Conservation (phyloP, 768 basidiomycete species). For the Trametes maxima region DNA sequence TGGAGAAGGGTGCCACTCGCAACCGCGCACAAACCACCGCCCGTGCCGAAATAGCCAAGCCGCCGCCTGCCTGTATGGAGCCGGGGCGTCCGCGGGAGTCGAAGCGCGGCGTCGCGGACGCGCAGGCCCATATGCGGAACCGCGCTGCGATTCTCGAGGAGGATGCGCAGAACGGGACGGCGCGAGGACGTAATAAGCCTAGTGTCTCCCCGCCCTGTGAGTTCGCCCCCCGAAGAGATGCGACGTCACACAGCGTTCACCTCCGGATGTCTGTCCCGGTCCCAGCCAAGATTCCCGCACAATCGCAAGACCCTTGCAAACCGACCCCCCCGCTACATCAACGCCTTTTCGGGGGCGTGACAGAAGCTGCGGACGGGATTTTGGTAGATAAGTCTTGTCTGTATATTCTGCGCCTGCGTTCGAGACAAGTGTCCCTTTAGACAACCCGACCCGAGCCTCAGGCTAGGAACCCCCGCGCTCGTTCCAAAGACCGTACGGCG, state of each 20-base stretch:
- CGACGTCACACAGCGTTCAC: background rate
- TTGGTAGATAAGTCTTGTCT: slow-evolving; percentile 11
- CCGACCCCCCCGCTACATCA: background rate
- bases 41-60: background rate
- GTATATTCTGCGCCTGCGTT: background rate
- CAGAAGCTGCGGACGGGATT: background rate
- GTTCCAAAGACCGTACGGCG: slow-evolving; percentile 40
- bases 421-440: slow-evolving; percentile 8
- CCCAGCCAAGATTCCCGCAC: background rate
- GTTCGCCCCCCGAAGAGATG: background rate
- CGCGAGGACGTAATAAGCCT: slow-evolving; percentile 15
- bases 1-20: background rate
- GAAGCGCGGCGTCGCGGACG: background rate
- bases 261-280: background rate
- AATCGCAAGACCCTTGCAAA: background rate
- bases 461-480: slow-evolving; percentile 9
- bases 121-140: background rate
- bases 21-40: background rate
- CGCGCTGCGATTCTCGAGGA: background rate
- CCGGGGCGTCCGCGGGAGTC: slow-evolving; percentile 3
- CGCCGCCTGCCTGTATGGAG: background rate
- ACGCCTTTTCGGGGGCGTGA: slow-evolving; percentile 13
- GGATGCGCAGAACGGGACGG: background rate
- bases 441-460: slow-evolving; percentile 3
- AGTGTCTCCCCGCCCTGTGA: background rate